Conservation (phyloP, 805 yeast genomes). For the Jamesozyma spencerorum region DNA sequence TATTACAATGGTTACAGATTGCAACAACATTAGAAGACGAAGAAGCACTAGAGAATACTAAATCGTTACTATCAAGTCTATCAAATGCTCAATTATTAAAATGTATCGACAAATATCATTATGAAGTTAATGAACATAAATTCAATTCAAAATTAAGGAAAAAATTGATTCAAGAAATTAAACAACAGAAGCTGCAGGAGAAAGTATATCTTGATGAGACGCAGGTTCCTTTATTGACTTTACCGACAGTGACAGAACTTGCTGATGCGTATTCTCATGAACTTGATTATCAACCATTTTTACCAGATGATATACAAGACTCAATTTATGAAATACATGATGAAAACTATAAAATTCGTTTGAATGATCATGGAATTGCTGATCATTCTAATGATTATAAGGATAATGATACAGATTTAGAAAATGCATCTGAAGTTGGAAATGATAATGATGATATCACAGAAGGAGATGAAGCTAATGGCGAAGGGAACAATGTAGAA, state of each 20-base stretch:
- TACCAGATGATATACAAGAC: conserved; percentile 64
- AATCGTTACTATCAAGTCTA: conserved; percentile 45
- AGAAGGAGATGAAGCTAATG: conserved; percentile 1
- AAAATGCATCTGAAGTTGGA: conserved; percentile 5
- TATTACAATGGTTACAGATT: conserved; percentile 86
- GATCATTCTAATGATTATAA: conserved; percentile 7
- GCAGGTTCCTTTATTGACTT: conserved; percentile 42
- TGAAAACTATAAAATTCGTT: conserved; percentile 24
- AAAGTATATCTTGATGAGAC: conserved; percentile 41
- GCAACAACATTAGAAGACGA: conserved; percentile 62
- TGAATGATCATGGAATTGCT: conserved; percentile 13
- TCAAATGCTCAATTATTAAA: conserved; percentile 64
- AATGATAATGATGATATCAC: conserved; percentile 9
- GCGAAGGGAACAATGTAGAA: conserved; percentile 1
- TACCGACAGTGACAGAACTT: conserved; percentile 70
- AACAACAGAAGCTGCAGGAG: conserved; percentile 10
- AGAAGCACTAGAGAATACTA: conserved; percentile 48
- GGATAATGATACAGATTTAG: conserved; percentile 10
- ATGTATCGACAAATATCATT: conserved; percentile 64
- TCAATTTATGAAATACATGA: conserved; percentile 60
- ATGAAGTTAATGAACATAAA: conserved; percentile 72
- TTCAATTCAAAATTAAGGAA: conserved; percentile 45
- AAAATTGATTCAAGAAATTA: conserved; percentile 16
- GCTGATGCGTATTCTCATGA: conserved; percentile 62
- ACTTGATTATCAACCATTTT: conserved; percentile 56